Evolutionary conservation across 2,329 filamentous ascomycete species (phyloP).

Genomic region (Alternaria sp.): DNA sequence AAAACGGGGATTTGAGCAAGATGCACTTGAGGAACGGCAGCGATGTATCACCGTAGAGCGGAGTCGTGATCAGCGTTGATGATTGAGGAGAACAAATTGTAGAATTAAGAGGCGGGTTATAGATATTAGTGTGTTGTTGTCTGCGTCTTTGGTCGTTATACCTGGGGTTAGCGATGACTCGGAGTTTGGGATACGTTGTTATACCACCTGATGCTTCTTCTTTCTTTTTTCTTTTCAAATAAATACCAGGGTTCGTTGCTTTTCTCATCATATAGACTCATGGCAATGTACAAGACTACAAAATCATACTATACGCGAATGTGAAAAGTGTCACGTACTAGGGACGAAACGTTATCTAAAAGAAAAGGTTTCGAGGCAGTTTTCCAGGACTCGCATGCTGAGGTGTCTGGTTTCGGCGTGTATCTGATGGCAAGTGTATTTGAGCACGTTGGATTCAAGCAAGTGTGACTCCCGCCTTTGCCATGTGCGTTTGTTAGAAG

Average conservation of each 20-base stretch:
- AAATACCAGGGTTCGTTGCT: background rate
- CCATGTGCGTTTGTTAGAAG: too few relatives aligned
- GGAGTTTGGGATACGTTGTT: slow-evolving; percentile 8
- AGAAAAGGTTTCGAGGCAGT: too few relatives aligned
- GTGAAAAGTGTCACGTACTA: too few relatives aligned
- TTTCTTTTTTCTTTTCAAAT: background rate
- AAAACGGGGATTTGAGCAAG: slow-evolving; percentile 31
- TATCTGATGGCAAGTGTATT: too few relatives aligned
- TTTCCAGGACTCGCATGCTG: background rate
- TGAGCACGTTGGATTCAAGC: too few relatives aligned
- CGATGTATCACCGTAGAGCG: slow-evolving; percentile 24
- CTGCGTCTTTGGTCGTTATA: slow-evolving; percentile 16
- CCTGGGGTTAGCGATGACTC: slow-evolving; percentile 16
- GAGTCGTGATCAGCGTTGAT: background rate
- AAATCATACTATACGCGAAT: background rate
- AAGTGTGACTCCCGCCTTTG: too few relatives aligned
- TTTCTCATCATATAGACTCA: background rate
- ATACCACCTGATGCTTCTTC: background rate
- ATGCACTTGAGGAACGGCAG: slow-evolving; percentile 41
- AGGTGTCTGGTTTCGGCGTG: background rate
- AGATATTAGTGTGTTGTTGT: slow-evolving; percentile 2
- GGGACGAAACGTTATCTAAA: too few relatives aligned
- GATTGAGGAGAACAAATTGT: background rate
- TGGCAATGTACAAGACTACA: background rate
- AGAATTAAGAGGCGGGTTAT: background rate